Percentiles rank a stretch among this genome's conserved stretches.
These are phyloP conservation scores for Lactarius deliciosus DNA, from an alignment of 768 basidiomycete species.

Conservation along the genomic window DNA sequence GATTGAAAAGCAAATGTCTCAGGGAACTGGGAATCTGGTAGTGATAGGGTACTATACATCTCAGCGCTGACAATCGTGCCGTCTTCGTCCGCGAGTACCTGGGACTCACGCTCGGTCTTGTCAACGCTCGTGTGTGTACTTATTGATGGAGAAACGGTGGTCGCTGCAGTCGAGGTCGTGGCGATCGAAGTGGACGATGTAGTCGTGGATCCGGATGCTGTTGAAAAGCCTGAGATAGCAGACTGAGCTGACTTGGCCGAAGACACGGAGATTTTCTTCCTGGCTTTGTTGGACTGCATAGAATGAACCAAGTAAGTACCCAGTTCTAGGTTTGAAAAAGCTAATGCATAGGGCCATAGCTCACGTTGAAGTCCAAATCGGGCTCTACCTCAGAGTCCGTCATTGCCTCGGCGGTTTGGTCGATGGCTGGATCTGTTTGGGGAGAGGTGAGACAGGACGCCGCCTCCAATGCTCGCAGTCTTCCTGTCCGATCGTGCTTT, in stretches of 20 bases:
- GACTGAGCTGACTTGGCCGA: slow-evolving; percentile 20
- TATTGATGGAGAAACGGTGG: slow-evolving; percentile 22
- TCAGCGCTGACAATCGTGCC: not conserved
- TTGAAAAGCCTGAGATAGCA: slow-evolving; percentile 11
- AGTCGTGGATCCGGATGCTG: slow-evolving; percentile 19
- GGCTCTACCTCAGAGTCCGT: slow-evolving; percentile 29
- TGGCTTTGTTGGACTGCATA: slow-evolving; percentile 19
- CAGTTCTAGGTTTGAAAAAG: not conserved
- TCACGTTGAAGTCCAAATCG: slow-evolving; percentile 26
- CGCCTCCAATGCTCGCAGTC: slow-evolving; percentile 9
- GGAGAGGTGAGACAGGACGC: slow-evolving; percentile 1
- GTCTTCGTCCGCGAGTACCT: slow-evolving; percentile 19
- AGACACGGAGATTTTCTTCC: slow-evolving; percentile 26
- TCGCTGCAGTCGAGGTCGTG: slow-evolving; percentile 19
- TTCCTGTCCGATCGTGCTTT: not conserved
- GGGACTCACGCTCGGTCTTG: slow-evolving; percentile 5
- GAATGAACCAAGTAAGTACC: slow-evolving; percentile 3
- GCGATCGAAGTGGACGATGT: slow-evolving; percentile 18
- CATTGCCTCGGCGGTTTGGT: slow-evolving; percentile 17
- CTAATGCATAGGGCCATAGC: not conserved
- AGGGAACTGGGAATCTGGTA: not conserved
- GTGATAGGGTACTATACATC: slow-evolving; percentile 1
- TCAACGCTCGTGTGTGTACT: slow-evolving; percentile 5
- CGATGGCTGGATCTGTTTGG: slow-evolving; percentile 1
- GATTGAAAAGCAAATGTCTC: slow-evolving; percentile 1